Evolutionary conservation across 2,329 filamentous ascomycete species (phyloP).

Genomic region (Fulvia fulva): DNA sequence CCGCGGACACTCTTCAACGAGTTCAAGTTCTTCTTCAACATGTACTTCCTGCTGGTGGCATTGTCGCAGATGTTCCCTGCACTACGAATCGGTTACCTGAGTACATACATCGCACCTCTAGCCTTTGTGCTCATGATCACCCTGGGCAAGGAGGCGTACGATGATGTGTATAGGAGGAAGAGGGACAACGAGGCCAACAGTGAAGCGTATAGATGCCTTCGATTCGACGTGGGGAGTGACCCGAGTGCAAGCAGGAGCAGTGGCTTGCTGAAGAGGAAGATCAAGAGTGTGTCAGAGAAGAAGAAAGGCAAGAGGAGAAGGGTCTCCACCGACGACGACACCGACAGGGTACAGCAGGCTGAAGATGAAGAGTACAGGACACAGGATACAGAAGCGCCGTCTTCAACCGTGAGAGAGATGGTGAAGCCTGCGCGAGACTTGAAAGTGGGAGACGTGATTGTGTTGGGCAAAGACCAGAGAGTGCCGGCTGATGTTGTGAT

Average conservation of each 20-base stretch:
- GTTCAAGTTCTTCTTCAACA: slow-evolving; percentile 99
- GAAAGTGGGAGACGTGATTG: slow-evolving; percentile 92
- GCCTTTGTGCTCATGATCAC: slow-evolving; percentile 90
- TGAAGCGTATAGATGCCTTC: slow-evolving; percentile 76
- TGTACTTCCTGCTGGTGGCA: slow-evolving; percentile 95
- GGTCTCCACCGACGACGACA: slow-evolving; percentile 32
- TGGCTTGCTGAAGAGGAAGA: slow-evolving; percentile 31
- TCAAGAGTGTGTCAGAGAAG: slow-evolving; percentile 29
- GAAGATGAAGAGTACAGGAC: slow-evolving; percentile 63
- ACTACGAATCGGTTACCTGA: slow-evolving; percentile 87
- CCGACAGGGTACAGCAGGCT: slow-evolving; percentile 57
- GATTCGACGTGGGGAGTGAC: slow-evolving; percentile 57
- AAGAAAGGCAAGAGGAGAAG: slow-evolving; percentile 32
- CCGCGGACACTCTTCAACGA: slow-evolving; percentile 96
- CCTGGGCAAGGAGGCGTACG: slow-evolving; percentile 89
- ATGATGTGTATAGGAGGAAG: slow-evolving; percentile 81
- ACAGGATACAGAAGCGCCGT: slow-evolving; percentile 34
- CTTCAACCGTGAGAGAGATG: slow-evolving; percentile 54
- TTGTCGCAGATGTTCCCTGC: slow-evolving; percentile 88
- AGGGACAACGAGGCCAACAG: slow-evolving; percentile 93
- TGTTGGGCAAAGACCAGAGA: slow-evolving; percentile 84
- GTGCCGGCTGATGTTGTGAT: slow-evolving; percentile 94
- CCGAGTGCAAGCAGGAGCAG: slow-evolving; percentile 33
- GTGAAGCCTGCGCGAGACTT: slow-evolving; percentile 81
- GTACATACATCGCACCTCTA: slow-evolving; percentile 88